Evolutionary conservation across 1,284 basidiomycete genomes (phyloP).

Genomic region (Pholiota adiposa): DNA sequence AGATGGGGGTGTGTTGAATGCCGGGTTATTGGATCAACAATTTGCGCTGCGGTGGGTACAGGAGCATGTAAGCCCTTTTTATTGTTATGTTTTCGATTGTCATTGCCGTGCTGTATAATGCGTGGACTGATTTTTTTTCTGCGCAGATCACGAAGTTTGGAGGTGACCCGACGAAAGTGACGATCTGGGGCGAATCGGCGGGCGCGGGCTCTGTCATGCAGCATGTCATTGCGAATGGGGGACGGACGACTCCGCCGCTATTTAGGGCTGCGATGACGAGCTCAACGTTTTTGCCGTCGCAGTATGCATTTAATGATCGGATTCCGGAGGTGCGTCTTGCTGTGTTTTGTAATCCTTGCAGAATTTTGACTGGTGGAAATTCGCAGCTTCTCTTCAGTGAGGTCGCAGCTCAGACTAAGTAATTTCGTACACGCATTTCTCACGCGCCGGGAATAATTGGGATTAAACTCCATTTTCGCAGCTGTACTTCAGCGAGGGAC

Average conservation of each 20-base stretch:
- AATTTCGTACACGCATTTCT: neutral
- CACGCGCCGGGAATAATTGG: no score
- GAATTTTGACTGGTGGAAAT: no score
- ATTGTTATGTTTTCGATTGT: neutral
- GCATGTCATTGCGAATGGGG: slow-evolving; percentile 41
- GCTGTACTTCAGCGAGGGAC: slow-evolving; percentile 38
- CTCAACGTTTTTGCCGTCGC: slow-evolving; percentile 48
- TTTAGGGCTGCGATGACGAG: slow-evolving; percentile 50
- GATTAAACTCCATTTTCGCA: slow-evolving; percentile 19
- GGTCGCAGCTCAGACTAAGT: slow-evolving; percentile 36
- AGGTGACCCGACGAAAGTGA: slow-evolving; percentile 34
- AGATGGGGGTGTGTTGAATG: slow-evolving; percentile 38
- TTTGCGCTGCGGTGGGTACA: slow-evolving; percentile 48
- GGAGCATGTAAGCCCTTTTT: slow-evolving; percentile 31
- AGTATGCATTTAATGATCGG: slow-evolving; percentile 47
- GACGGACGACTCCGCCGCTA: slow-evolving; percentile 42
- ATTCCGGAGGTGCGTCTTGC: slow-evolving; percentile 42
- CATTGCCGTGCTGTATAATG: no score
- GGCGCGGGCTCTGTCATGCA: slow-evolving; percentile 46
- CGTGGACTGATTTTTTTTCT: neutral
- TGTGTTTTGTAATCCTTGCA: neutral
- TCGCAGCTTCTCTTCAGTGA: slow-evolving; percentile 33
- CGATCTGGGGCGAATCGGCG: slow-evolving; percentile 40
- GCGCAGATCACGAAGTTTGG: slow-evolving; percentile 33
- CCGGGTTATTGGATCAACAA: slow-evolving; percentile 43